phyloP scores from a whole-genome alignment of 2,329 filamentous ascomycete species.

The Sporothrix schenckii region DNA sequence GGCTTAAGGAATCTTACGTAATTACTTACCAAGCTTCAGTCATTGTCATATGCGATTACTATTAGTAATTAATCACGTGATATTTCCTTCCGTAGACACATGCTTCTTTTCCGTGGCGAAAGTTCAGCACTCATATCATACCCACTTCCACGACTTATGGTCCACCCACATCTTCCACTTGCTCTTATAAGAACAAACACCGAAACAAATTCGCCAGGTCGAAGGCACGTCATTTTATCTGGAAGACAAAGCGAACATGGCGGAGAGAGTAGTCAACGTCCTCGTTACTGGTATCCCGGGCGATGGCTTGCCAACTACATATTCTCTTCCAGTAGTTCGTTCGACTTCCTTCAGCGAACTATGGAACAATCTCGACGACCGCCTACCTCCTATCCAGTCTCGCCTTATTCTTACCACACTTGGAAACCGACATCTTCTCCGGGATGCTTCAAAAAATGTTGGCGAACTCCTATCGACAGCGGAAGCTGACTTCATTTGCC shows the following conservation, averaged over 20 bases:
- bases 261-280: conserved; percentile 63
- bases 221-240: background rate
- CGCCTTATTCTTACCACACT: conserved; percentile 80
- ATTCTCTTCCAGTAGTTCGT: conserved; percentile 72
- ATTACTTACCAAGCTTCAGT: background rate
- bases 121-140: background rate
- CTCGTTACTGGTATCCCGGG: conserved; percentile 84
- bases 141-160: no score
- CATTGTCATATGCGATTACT: no score
- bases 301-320: conserved; percentile 77
- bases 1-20: conserved; percentile 33
- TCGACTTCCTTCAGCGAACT: conserved; percentile 69
- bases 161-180: background rate
- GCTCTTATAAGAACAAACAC: background rate
- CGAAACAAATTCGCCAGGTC: background rate
- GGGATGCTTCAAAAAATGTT: conserved; percentile 58
- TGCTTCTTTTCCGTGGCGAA: background rate
- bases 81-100: no score
- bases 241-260: conserved; percentile 25
- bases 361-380: conserved; percentile 63
- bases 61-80: background rate
- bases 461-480: conserved; percentile 61
- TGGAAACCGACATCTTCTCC: conserved; percentile 70
- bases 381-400: conserved; percentile 59
- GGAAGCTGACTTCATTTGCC: conserved; percentile 72